phyloP scores from a whole-genome alignment of 371 early-diverging fungal species.

The Mortierella sp. region DNA sequence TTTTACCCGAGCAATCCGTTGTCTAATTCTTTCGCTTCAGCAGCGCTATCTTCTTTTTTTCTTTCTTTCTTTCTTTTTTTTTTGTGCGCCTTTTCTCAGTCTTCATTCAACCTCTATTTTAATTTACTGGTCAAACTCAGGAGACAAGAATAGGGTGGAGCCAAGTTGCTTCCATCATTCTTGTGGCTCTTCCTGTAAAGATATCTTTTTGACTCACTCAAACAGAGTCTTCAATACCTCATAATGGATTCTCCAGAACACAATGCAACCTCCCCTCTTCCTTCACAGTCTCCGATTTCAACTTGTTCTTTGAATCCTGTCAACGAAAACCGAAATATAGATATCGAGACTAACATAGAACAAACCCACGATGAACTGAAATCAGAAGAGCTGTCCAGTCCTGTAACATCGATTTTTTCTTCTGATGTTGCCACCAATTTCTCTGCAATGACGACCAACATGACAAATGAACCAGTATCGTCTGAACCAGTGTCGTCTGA shows the following conservation, averaged over 20 bases:
- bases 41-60: background rate
- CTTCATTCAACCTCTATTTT: background rate
- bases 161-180: constrained; percentile 1
- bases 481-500: constrained; percentile 2
- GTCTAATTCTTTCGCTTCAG: background rate
- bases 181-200: background rate
- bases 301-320: background rate
- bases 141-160: background rate
- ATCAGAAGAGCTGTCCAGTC: background rate
- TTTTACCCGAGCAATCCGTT: background rate
- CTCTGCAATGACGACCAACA: background rate
- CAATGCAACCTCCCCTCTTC: background rate
- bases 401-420: background rate
- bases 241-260: constrained; percentile 10
- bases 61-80: background rate
- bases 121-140: background rate
- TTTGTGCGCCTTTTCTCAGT: background rate
- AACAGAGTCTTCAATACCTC: background rate
- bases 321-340: background rate
- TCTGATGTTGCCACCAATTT: background rate
- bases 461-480: background rate
- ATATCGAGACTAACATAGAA: background rate
- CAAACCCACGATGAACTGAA: background rate
- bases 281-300: background rate
- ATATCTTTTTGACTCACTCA: background rate